Evolutionary conservation across 2,329 filamentous ascomycete species (phyloP), one percentile per base, ranked within the genome.

Genomic region (Pyricularia grisea): DNA sequence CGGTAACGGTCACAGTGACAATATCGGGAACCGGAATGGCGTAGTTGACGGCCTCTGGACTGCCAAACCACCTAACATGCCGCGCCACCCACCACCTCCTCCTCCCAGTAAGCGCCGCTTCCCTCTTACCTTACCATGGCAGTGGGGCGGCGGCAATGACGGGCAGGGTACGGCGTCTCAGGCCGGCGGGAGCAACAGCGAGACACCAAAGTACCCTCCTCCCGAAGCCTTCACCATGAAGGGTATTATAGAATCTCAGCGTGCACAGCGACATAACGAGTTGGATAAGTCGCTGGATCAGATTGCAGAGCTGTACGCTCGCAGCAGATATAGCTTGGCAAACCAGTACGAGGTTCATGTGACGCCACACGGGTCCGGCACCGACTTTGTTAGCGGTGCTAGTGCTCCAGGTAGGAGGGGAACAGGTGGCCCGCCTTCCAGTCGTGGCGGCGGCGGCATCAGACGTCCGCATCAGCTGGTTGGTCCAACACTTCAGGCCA

Each of bases 261-360:
- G 73, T 67, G 74, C 74, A 4, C 78, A 77, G 6, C 42, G 42
- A 50, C 42, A 50, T 50, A 78, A 78, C 66, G 81, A 85, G 70
- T 86, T 89, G 70, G 81, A 81, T 67, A 80, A 86, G 14, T 86
- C 89, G 73, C 78, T 90, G 67, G 87, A 90, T 71, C 83, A 86
- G 60, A 90, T 90, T 73, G 88, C 88, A 12, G 87, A 90, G 75
- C 90, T 90, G 36, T 90, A 87, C 77, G 88, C 88, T 55, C 82
- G 85, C 42, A 89, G 87, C 14, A 83, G 85, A 63, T 90, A 89
- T 75, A 89, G 87, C 60, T 75, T 90, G 67, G 89, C 87, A 76
- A 88, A 89, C 75, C 87, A 90, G 74, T 89, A 90, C 73, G 88
- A 89, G 73, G 86, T 88, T 7, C 88, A 90, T 72, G 85, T 89